phyloP scores from a whole-genome alignment of 345 rosid species.

The Aethionema arabicum region DNA sequence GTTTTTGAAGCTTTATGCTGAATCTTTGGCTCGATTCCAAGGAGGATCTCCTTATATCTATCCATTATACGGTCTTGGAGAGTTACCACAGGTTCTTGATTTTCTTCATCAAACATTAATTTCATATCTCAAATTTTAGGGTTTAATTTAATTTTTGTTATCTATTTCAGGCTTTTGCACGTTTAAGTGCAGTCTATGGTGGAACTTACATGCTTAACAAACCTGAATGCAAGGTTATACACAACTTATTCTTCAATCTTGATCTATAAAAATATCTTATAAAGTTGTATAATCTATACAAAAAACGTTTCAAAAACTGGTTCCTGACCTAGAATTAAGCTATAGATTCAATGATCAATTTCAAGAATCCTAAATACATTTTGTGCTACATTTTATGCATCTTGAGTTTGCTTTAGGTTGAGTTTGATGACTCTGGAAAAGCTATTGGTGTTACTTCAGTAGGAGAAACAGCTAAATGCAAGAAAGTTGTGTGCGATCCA shows the following conservation, averaged over 20 bases:
- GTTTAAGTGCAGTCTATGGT: slow-evolving; percentile 90
- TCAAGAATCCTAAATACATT: no score
- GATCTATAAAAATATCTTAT: background rate
- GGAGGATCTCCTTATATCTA: slow-evolving; percentile 94
- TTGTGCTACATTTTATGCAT: no score
- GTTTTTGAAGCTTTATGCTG: slow-evolving; percentile 79
- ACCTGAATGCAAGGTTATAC: slow-evolving; percentile 79
- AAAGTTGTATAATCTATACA: no score
- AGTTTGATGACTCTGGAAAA: slow-evolving; percentile 70
- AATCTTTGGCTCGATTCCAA: slow-evolving; percentile 88
- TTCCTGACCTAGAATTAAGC: no score
- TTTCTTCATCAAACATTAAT: background rate
- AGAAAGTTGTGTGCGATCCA: slow-evolving; percentile 88
- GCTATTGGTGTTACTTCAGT: slow-evolving; percentile 76
- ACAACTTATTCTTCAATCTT: background rate
- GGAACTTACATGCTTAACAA: slow-evolving; percentile 99
- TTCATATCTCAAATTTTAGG: background rate
- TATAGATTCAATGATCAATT: no score
- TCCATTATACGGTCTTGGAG: slow-evolving; percentile 88
- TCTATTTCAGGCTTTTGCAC: slow-evolving; percentile 75
- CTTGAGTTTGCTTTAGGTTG: slow-evolving; percentile 45
- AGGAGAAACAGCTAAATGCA: slow-evolving; percentile 94
- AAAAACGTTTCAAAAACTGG: no score
- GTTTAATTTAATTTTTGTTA: slow-evolving; percentile 12
- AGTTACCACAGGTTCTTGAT: slow-evolving; percentile 74